Conservation (phyloP, 768 basidiomycete genomes). For the Tylopilus sp. region DNA sequence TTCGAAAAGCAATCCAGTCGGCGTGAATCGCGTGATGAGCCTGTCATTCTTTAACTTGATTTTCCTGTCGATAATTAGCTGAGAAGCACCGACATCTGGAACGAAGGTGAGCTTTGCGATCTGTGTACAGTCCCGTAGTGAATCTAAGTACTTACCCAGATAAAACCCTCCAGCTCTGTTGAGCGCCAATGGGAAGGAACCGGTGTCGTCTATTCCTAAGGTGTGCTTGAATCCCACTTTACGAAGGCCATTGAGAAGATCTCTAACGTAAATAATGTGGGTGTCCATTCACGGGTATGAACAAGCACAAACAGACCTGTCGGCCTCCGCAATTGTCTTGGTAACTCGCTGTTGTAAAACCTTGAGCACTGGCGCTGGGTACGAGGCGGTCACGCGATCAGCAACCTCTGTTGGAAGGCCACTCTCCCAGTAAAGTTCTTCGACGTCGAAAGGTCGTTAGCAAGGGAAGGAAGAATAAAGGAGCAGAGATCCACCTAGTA, state of each 20-base stretch:
- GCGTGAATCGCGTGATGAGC: neutral
- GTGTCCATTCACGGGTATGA: neutral
- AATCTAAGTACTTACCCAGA: no score
- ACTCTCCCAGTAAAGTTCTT: slow-evolving; percentile 3
- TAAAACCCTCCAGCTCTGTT: slow-evolving; percentile 62
- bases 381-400: slow-evolving; percentile 49
- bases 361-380: slow-evolving; percentile 34
- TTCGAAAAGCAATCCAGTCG: slow-evolving; percentile 19
- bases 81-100: no score
- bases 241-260: slow-evolving; percentile 54
- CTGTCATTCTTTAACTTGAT: neutral
- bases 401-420: slow-evolving; percentile 48
- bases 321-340: slow-evolving; percentile 47
- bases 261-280: slow-evolving; percentile 29
- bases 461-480: no score
- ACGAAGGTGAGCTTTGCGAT: no score
- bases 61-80: no score
- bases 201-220: slow-evolving; percentile 48
- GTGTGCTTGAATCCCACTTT: slow-evolving; percentile 56
- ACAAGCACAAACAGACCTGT: slow-evolving; percentile 40
- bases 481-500: no score
- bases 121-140: no score
- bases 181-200: slow-evolving; percentile 47
- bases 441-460: no score
- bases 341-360: slow-evolving; percentile 35